These are phyloP conservation scores for Medicago lupulina DNA, from an alignment of 306 rosid genomes.

Conservation along the genomic window DNA sequence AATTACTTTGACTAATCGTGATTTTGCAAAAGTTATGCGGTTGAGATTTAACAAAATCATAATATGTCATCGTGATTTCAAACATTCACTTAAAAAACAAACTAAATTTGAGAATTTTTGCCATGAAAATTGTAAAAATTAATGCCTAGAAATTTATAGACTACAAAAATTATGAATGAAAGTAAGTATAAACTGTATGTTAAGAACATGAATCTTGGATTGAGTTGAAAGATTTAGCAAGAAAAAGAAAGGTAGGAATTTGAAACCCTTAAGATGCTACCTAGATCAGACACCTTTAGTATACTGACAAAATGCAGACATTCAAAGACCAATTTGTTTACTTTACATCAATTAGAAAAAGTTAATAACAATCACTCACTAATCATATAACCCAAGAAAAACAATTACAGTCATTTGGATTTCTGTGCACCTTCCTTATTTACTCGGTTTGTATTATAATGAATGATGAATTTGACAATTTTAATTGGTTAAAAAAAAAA, in stretches of 20 bases:
- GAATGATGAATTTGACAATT: too few relatives aligned
- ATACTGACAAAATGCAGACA: slow-evolving; percentile 36
- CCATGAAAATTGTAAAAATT: too few relatives aligned
- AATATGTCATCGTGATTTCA: too few relatives aligned
- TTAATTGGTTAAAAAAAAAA: too few relatives aligned
- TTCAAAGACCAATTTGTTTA: neutral
- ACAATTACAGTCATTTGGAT: neutral
- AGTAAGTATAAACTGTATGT: neutral
- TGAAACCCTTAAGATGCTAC: slow-evolving; percentile 46
- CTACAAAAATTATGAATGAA: neutral
- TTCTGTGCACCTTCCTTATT: neutral
- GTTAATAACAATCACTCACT: slow-evolving; percentile 30
- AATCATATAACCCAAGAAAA: slow-evolving; percentile 33
- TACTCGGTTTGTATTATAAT: neutral
- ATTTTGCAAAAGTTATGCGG: too few relatives aligned
- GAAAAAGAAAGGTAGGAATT: slow-evolving; percentile 10
- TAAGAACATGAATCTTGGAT: neutral
- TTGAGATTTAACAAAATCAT: too few relatives aligned
- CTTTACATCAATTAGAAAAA: neutral
- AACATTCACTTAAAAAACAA: too few relatives aligned
- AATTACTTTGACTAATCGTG: too few relatives aligned
- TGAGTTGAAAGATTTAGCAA: slow-evolving; percentile 4
- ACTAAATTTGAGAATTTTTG: too few relatives aligned
- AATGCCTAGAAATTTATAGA: too few relatives aligned
- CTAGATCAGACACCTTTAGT: slow-evolving; percentile 13